These are phyloP conservation scores for Acrodontium crateriforme DNA, from an alignment of 2,329 filamentous ascomycete genomes.

Conservation along the genomic window DNA sequence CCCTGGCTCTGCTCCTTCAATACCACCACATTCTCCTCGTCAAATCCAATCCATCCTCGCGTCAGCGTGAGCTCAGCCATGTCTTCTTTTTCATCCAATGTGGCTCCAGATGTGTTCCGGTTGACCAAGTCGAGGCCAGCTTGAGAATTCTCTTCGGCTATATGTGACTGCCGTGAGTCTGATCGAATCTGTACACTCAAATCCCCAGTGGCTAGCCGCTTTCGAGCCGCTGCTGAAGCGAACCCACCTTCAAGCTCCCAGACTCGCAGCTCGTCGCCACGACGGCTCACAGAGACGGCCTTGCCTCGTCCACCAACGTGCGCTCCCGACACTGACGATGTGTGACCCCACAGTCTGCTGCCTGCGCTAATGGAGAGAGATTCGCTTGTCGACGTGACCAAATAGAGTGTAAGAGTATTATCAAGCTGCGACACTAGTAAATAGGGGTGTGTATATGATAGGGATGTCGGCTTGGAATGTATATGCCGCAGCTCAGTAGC, in stretches of 20 bases:
- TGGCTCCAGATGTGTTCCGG: conserved; percentile 1
- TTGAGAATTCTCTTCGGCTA: not conserved
- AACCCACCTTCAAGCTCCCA: conserved; percentile 77
- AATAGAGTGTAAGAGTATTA: conserved; percentile 72
- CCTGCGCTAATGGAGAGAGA: conserved; percentile 56
- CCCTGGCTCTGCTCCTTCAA: conserved; percentile 57
- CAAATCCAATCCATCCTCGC: conserved; percentile 65
- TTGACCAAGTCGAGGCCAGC: conserved; percentile 11
- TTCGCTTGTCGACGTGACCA: conserved; percentile 59
- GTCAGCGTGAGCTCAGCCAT: conserved; percentile 26
- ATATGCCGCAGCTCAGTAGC: conserved; percentile 16
- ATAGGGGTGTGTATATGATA: conserved; percentile 61
- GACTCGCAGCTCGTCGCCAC: conserved; percentile 56
- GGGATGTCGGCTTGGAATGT: conserved; percentile 31
- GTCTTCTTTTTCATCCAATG: conserved; percentile 4
- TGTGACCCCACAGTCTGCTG: conserved; percentile 78
- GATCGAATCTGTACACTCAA: conserved; percentile 39
- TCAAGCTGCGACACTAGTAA: conserved; percentile 71
- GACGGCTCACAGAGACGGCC: conserved; percentile 72
- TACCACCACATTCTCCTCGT: conserved; percentile 84
- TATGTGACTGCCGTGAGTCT: conserved; percentile 6
- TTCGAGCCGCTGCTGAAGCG: conserved; percentile 30
- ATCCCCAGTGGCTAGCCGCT: conserved; percentile 29
- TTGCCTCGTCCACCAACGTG: conserved; percentile 75
- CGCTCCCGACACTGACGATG: conserved; percentile 73